Conservation (phyloP, 495 filamentous ascomycete genomes). For the Talaromyces adpressus region DNA sequence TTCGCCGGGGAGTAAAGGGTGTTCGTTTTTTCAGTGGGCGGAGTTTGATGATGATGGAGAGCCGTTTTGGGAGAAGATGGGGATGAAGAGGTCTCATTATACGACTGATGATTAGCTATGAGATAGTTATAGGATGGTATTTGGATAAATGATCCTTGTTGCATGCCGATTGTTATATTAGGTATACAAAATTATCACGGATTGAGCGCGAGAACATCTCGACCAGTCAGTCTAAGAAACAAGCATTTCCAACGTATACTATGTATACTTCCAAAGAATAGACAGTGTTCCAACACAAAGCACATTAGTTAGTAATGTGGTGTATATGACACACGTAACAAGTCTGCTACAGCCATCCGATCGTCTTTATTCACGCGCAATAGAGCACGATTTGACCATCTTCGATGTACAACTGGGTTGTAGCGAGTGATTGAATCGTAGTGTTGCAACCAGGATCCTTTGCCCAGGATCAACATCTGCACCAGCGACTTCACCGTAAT, state of each 20-base stretch:
- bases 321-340: no score
- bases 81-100: slow-evolving; percentile 13
- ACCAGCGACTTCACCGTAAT: not conserved
- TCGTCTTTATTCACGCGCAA: not conserved
- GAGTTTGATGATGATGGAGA: slow-evolving; percentile 83
- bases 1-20: slow-evolving; percentile 67
- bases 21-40: slow-evolving; percentile 83
- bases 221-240: not conserved
- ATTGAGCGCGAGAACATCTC: not conserved
- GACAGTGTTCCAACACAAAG: not conserved
- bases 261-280: not conserved
- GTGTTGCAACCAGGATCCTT: slow-evolving; percentile 14
- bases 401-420: slow-evolving; percentile 5
- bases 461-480: not conserved
- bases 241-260: not conserved
- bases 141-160: not conserved
- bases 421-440: slow-evolving; percentile 18
- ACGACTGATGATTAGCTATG: not conserved
- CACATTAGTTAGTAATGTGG: no score
- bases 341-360: not conserved
- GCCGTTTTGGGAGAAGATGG: slow-evolving; percentile 51
- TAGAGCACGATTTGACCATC: not conserved
- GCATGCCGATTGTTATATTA: not conserved
- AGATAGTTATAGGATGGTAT: not conserved
- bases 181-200: not conserved